Conservation (phyloP, 2,329 filamentous ascomycete genomes). For the Acrocalymma vagum region DNA sequence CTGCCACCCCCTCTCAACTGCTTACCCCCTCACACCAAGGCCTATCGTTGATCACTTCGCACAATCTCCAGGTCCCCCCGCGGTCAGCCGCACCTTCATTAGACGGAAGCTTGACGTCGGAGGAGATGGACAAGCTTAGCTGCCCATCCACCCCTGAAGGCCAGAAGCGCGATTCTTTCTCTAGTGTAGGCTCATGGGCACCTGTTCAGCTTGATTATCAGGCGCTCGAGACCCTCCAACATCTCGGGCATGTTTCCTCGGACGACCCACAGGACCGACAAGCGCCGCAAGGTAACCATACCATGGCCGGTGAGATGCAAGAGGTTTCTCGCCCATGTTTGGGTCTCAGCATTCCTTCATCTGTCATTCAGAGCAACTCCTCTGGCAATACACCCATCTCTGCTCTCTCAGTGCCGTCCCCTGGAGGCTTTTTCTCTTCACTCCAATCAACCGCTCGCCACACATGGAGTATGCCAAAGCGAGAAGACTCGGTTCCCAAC, state of each 20-base stretch:
- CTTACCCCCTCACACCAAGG: conserved; percentile 80
- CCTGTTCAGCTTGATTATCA: conserved; percentile 73
- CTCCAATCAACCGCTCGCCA: conserved; percentile 78
- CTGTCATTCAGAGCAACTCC: conserved; percentile 43
- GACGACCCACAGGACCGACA: conserved; percentile 28
- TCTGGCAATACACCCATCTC: conserved; percentile 70
- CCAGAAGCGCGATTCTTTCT: conserved; percentile 51
- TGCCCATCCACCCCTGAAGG: conserved; percentile 82
- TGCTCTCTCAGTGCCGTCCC: conserved; percentile 87
- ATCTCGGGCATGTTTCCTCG: conserved; percentile 59
- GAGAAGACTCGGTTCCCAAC: conserved; percentile 67
- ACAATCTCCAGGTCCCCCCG: conserved; percentile 71
- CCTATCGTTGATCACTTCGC: conserved; percentile 72
- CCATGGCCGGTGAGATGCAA: conserved; percentile 68
- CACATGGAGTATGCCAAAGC: conserved; percentile 75
- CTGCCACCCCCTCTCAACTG: conserved; percentile 56
- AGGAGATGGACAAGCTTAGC: conserved; percentile 84
- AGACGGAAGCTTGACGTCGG: conserved; percentile 87
- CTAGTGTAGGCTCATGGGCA: conserved; percentile 70
- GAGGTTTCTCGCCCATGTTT: conserved; percentile 63
- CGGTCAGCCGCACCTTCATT: conserved; percentile 85
- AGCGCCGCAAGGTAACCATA: conserved; percentile 46
- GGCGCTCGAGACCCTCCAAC: conserved; percentile 81
- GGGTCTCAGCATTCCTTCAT: conserved; percentile 34
- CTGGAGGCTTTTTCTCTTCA: conserved; percentile 89